phyloP scores from a whole-genome alignment of 371 early-diverging fungal genomes.

The Mortierella sp. region DNA sequence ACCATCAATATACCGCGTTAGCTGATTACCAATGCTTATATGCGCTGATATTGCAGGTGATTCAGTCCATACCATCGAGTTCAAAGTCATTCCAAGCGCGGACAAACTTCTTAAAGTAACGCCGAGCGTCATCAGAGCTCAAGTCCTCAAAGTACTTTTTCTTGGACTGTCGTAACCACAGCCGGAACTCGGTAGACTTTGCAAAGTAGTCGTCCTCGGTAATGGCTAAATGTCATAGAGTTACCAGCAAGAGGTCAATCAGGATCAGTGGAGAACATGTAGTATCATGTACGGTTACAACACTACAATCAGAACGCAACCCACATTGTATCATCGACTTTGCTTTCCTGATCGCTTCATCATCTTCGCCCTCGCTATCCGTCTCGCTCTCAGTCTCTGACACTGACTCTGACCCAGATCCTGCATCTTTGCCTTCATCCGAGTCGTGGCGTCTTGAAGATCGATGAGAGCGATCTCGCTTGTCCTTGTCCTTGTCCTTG shows the following conservation, averaged over 20 bases:
- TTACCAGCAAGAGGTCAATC: not conserved
- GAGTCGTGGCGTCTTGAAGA: slow-evolving; percentile 16
- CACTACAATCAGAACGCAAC: not conserved
- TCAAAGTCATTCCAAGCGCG: slow-evolving; percentile 77
- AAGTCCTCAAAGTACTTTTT: slow-evolving; percentile 81
- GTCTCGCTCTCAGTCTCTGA: slow-evolving; percentile 8
- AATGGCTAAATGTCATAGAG: slow-evolving; percentile 11
- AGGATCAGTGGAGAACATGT: not conserved
- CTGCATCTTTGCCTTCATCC: slow-evolving; percentile 10
- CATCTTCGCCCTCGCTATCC: slow-evolving; percentile 34
- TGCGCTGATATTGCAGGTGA: not conserved
- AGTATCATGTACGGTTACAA: not conserved
- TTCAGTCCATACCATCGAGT: slow-evolving; percentile 61
- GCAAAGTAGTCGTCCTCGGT: slow-evolving; percentile 79
- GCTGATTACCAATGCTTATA: not conserved
- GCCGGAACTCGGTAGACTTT: slow-evolving; percentile 80
- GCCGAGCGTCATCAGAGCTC: slow-evolving; percentile 69
- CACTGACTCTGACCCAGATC: slow-evolving; percentile 12
- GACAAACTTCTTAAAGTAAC: slow-evolving; percentile 84
- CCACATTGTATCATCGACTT: slow-evolving; percentile 51
- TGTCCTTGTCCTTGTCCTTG: slow-evolving; percentile 9
- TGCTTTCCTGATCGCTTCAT: slow-evolving; percentile 45
- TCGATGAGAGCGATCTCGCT: slow-evolving; percentile 7
- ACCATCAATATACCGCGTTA: not conserved
- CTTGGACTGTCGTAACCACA: slow-evolving; percentile 84